Evolutionary conservation across 2,329 filamentous ascomycete genomes (phyloP).

Genomic region (Monosporascus sp.): DNA sequence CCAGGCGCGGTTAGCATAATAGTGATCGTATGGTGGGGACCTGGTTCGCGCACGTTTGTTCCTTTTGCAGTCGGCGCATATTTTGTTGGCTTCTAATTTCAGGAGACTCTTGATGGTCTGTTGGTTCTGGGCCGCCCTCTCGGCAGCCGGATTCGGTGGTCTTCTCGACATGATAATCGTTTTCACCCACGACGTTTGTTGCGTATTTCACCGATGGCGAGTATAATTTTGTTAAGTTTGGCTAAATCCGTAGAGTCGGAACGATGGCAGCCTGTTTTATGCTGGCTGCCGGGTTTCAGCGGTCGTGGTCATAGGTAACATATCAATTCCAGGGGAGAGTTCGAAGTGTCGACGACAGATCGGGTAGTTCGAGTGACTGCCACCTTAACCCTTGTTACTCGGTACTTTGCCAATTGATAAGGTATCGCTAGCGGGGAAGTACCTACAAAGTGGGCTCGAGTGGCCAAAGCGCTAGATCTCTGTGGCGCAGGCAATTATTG

Average conservation of each 20-base stretch:
- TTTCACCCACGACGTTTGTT: not conserved
- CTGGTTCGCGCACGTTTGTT: constrained; percentile 73
- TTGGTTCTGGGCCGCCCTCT: constrained; percentile 88
- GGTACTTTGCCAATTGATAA: not conserved
- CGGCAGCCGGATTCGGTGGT: constrained; percentile 69
- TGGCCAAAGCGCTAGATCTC: too few species aligned
- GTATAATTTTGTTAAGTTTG: not conserved
- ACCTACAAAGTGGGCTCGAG: too few species aligned
- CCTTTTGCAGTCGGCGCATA: constrained; percentile 96
- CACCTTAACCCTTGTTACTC: not conserved
- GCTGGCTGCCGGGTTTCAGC: not conserved
- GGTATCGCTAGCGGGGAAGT: too few species aligned
- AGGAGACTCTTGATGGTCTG: constrained; percentile 90
- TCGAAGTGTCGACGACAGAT: not conserved
- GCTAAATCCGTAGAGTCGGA: not conserved
- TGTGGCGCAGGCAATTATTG: too few species aligned
- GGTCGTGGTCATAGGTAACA: not conserved
- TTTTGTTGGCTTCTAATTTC: constrained; percentile 93
- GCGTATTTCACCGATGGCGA: not conserved
- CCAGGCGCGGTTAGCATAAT: not conserved
- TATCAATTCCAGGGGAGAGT: not conserved
- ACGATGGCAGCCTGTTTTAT: not conserved
- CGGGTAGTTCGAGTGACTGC: not conserved
- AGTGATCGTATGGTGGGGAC: not conserved
- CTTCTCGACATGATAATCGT: constrained; percentile 65